Evolutionary conservation across 306 rosid species (phyloP).

Genomic region (Mimosa bimucronata): DNA sequence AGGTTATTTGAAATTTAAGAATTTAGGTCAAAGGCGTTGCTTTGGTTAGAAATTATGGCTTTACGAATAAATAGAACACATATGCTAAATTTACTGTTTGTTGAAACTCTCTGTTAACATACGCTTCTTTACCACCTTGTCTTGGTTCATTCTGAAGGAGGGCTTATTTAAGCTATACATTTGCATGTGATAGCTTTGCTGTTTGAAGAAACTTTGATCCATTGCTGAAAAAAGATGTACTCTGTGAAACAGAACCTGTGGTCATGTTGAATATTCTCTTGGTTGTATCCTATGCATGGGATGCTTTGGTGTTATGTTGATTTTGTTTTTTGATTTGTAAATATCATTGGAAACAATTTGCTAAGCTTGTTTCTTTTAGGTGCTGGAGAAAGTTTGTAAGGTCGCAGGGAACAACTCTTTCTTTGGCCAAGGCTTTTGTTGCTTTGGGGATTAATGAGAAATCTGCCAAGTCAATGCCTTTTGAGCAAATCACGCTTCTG

Average conservation of each 20-base stretch:
- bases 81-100: not conserved
- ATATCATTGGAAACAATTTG: constrained; percentile 23
- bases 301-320: not conserved
- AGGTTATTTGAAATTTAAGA: constrained; percentile 53
- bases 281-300: not conserved
- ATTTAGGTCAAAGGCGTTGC: not conserved
- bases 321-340: not conserved
- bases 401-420: constrained; percentile 69
- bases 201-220: constrained; percentile 2
- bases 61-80: not conserved
- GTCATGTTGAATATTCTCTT: not conserved
- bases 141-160: not conserved
- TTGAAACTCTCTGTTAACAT: not conserved
- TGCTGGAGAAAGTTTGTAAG: constrained; percentile 79
- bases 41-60: constrained; percentile 18
- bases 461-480: constrained; percentile 78
- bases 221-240: constrained; percentile 6
- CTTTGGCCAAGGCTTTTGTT: constrained; percentile 73
- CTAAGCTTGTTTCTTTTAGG: constrained; percentile 47
- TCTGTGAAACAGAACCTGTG: not conserved
- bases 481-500: constrained; percentile 83
- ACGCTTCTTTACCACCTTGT: not conserved
- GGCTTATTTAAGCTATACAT: not conserved
- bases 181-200: not conserved
- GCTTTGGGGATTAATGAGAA: constrained; percentile 66